Conservation (phyloP, 495 filamentous ascomycete species). For the Talaromyces thailandensis region DNA sequence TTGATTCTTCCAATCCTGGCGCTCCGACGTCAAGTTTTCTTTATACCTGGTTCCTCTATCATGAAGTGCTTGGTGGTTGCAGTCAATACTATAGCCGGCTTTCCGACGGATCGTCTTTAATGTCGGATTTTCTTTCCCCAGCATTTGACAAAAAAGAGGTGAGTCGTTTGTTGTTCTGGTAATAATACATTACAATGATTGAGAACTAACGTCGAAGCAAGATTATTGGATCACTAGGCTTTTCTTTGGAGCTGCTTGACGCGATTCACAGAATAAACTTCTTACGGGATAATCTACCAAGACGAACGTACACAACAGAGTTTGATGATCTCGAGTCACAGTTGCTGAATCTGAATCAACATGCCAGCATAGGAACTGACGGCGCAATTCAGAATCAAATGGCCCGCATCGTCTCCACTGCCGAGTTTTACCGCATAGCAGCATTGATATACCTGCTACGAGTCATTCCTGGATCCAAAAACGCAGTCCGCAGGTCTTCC, state of each 20-base stretch:
- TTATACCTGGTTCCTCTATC: conserved; percentile 3
- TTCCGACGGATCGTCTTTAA: not conserved
- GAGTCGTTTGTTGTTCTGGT: not conserved
- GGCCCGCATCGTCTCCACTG: not conserved
- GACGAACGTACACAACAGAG: not conserved
- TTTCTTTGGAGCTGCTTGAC: not conserved
- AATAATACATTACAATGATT: no score
- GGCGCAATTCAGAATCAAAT: not conserved
- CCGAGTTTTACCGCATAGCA: not conserved
- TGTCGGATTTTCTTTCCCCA: not conserved
- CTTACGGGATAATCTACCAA: not conserved
- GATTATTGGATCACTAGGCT: not conserved
- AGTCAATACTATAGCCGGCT: not conserved
- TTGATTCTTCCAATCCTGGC: not conserved
- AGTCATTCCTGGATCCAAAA: not conserved
- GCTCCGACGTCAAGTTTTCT: not conserved
- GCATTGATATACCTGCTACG: not conserved
- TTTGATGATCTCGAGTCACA: not conserved
- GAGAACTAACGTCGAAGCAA: not conserved
- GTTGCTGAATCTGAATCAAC: not conserved
- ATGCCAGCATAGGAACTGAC: not conserved
- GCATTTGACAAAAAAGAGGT: not conserved
- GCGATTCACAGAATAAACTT: not conserved
- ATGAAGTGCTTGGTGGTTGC: conserved; percentile 3
- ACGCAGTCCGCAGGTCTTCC: not conserved